Percentiles rank a stretch among this genome's conserved stretches.
Conservation (phyloP, 2,329 filamentous ascomycete species). For the Calcarisporium arbuscula region DNA sequence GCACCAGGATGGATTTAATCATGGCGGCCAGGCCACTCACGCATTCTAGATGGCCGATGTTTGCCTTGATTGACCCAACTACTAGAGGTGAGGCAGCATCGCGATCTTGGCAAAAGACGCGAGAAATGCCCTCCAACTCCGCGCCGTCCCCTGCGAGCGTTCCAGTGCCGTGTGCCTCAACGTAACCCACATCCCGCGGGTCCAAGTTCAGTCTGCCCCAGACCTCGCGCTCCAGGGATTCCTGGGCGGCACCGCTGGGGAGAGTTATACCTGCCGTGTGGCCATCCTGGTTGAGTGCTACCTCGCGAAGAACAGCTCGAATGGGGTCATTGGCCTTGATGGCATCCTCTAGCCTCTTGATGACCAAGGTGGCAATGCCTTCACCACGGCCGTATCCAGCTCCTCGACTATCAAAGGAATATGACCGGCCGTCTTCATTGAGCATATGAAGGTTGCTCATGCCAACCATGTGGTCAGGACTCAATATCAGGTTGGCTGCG, state of each 20-base stretch:
- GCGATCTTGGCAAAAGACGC: slow-evolving; percentile 8
- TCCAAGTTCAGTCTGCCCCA: slow-evolving; percentile 21
- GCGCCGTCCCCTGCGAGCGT: slow-evolving; percentile 10
- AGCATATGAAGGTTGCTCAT: too few species aligned
- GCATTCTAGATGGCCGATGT: slow-evolving; percentile 17
- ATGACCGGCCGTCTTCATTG: too few species aligned
- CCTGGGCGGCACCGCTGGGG: slow-evolving; percentile 27
- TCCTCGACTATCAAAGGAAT: slow-evolving; percentile 21
- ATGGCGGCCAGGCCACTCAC: slow-evolving; percentile 11
- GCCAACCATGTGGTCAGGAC: too few species aligned
- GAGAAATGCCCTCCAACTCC: slow-evolving; percentile 10
- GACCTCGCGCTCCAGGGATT: slow-evolving; percentile 20
- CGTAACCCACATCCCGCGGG: slow-evolving; percentile 15
- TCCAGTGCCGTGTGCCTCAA: slow-evolving; percentile 18
- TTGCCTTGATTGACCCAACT: slow-evolving; percentile 17
- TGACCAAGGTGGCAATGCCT: slow-evolving; percentile 41
- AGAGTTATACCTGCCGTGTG: slow-evolving; percentile 33
- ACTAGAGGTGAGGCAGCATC: neutral
- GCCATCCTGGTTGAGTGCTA: slow-evolving; percentile 30
- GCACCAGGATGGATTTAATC: slow-evolving; percentile 10
- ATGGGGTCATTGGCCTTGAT: slow-evolving; percentile 43
- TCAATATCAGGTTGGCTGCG: too few species aligned
- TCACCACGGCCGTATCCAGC: slow-evolving; percentile 53
- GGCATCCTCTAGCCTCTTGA: slow-evolving; percentile 47
- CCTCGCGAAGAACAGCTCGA: slow-evolving; percentile 25